Base-by-base conservation (phyloP, 1,284 basidiomycete genomes). In the Papiliotrema terrestris region DNA sequence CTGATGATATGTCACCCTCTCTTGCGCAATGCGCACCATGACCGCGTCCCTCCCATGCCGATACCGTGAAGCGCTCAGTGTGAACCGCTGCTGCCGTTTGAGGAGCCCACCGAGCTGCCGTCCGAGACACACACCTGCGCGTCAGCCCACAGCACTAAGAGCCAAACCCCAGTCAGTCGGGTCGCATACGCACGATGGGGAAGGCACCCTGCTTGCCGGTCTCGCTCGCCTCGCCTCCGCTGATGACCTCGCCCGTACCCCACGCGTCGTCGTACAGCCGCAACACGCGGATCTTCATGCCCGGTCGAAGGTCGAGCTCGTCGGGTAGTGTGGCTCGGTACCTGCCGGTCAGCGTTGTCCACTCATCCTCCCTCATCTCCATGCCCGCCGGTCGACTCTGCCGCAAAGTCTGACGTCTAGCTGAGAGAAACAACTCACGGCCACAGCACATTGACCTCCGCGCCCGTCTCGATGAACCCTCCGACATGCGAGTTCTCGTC, bases 231-330 rank as follows among this genome's bases (percentile, higher is more conserved):
- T 69, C 63, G 2, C 61, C 62, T 6, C 64, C 67, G 5, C 48
- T 38, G 22, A 71, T 45, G 8, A 73, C 63, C 46, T 69, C 63
- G 9, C 69, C 74, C 1, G 69, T 72, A 0, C 68, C 75, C 74
- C 75, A 77, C 2, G 71, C 72, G 58, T 77, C 75, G 53, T 77
- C 74, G 56, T 71, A 77, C 32, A 75, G 55, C 35, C 72, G 61
- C 41, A 68, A 48, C 15, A 76, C 70, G 2, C 56, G 53, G 14
- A 77, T 49, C 45, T 62, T 67, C 74, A 77, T 75, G 8, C 74
- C 75, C 3, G 74, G 74, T 37, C 58, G 44, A 23, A 77, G 59
- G 26, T 71, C 71, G 19, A 77, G 61, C 55, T 77, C 75, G 54
- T 77, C 75, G n/a, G 67, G 66, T 23, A 76, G 57, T 9, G 69